Evolutionary conservation across 306 rosid genomes (phyloP).

Genomic region (Cucumis sativus): DNA sequence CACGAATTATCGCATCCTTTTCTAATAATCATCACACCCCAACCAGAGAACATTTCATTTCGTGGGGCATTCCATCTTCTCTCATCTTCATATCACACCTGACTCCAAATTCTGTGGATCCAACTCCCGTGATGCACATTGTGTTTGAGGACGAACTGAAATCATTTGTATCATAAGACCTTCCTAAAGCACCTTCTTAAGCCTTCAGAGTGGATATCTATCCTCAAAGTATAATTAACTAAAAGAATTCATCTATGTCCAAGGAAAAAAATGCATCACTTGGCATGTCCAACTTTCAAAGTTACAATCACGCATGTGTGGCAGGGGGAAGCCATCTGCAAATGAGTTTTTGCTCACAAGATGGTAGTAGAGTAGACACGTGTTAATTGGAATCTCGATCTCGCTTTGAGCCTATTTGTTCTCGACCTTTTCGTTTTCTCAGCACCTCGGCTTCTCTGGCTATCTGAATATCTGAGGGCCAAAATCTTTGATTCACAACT

Average conservation of each 20-base stretch:
- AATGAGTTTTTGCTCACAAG: constrained; percentile 16
- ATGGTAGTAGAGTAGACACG: constrained; percentile 6
- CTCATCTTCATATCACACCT: neutral
- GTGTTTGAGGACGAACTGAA: neutral
- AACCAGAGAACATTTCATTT: neutral
- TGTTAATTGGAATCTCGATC: constrained; percentile 41
- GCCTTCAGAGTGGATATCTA: constrained; percentile 5
- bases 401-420: constrained; percentile 27
- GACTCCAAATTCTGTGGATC: neutral
- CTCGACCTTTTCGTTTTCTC: constrained; percentile 12
- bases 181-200: neutral
- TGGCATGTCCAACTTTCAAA: constrained; percentile 32
- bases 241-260: neutral
- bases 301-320: constrained; percentile 17
- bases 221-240: neutral
- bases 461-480: constrained; percentile 93
- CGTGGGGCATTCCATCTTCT: neutral
- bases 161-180: neutral
- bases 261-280: constrained; percentile 2
- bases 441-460: constrained; percentile 65
- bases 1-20: neutral
- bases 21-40: neutral
- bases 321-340: constrained; percentile 31
- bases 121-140: neutral
- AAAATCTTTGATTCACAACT: constrained; percentile 51